Base-by-base conservation (phyloP, 257 asterid species). In the Hygrophila difformis region DNA sequence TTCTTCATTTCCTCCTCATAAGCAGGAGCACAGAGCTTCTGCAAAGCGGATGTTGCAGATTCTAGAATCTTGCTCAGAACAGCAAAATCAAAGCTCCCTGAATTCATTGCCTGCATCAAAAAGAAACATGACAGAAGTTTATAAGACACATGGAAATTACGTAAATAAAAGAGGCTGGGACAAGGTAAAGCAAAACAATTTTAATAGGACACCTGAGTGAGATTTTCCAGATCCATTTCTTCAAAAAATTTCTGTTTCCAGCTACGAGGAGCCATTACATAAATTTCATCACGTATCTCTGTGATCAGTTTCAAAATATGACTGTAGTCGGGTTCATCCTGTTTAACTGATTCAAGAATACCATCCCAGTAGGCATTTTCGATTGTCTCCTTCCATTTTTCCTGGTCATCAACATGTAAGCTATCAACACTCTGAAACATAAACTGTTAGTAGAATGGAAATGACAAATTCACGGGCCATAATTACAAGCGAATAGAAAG, bases 331-430 rank as follows among this genome's bases (percentile, higher is more conserved):
- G 87, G 79, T 52, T 69, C 63, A 53, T 83, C 72, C 64, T 76
- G 78, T 49, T 60, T 77, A 65, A 86, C 70, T 16, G 93, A 80
- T 58, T 86, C 94, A 58, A 78, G 62, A 26, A 91, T 57, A 52
- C 80, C 82, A 68, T 91, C 97, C 99, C 99, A 91, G 65, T 82
- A 91, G 51, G 95, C 99, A 39, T 72, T 78, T 75, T 75, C 82
- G 95, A 91, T 78, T 1, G 83, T 63, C 57, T 74, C 80, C 64
- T 59, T 80, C 14, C 86, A 57, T 59, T 70, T 78, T 60, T 54
- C 78, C 98, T 91, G 78, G 45, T 47, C 48, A 55, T 35, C 13
- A 33, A 63, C n/a, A n/a, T n/a, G n/a, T 24, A 12, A 55, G 26
- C 21, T 33, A 8, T 42, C 31, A 55, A 34, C 10, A 41, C n/a